Percentiles rank a stretch among this genome's conserved stretches.
Evolutionary conservation across 805 yeast genomes (phyloP).

Genomic region (Cyberlindnera euphorbiae): DNA sequence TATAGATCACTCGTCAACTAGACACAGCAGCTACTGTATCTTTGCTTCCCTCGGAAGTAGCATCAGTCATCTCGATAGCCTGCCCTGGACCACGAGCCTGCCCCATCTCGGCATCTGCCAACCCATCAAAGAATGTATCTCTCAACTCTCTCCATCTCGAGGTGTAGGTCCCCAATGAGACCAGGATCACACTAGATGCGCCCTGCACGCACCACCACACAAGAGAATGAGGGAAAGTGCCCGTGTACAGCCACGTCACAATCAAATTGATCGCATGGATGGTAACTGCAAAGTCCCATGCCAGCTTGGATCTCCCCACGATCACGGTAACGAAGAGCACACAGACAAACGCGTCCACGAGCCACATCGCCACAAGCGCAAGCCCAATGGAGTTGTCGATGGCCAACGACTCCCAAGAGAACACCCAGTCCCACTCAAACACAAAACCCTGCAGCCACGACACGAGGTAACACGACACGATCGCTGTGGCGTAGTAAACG

Average conservation of each 20-base stretch:
- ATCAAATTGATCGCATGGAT: slow-evolving; percentile 75
- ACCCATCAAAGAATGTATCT: slow-evolving; percentile 84
- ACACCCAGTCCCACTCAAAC: slow-evolving; percentile 64
- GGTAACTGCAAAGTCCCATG: slow-evolving; percentile 96
- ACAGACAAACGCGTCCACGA: slow-evolving; percentile 75
- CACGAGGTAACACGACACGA: slow-evolving; percentile 57
- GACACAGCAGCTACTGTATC: background rate
- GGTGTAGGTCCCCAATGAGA: slow-evolving; percentile 81
- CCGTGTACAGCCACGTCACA: slow-evolving; percentile 62
- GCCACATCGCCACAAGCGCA: slow-evolving; percentile 71
- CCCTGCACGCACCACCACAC: slow-evolving; percentile 86
- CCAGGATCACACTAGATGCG: slow-evolving; percentile 61
- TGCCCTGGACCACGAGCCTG: slow-evolving; percentile 10
- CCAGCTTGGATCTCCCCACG: slow-evolving; percentile 89
- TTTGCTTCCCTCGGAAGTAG: background rate
- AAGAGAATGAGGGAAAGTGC: slow-evolving; percentile 61
- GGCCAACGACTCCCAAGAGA: slow-evolving; percentile 74
- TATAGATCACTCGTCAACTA: background rate
- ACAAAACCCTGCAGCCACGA: slow-evolving; percentile 68
- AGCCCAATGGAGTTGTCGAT: slow-evolving; percentile 78
- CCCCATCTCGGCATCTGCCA: slow-evolving; percentile 58
- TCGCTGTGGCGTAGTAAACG: slow-evolving; percentile 73
- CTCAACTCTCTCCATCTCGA: slow-evolving; percentile 89
- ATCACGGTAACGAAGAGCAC: slow-evolving; percentile 80
- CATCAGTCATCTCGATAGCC: slow-evolving; percentile 24